phyloP scores from a whole-genome alignment of 1,139 yeast species.

The Debaryomyces sp. region DNA sequence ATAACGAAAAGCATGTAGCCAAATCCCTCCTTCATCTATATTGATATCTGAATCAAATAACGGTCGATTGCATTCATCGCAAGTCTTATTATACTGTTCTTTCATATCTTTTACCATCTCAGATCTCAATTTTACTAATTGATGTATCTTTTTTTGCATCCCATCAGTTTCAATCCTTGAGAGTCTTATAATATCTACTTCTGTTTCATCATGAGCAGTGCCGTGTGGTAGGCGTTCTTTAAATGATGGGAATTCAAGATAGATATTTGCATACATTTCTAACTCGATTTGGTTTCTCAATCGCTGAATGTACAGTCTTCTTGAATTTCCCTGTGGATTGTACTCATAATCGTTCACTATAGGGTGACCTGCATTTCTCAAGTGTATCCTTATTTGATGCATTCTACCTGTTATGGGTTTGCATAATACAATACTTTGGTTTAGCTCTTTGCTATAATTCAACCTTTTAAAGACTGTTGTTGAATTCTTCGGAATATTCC shows the following conservation, averaged over 20 bases:
- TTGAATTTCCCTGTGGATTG: slow-evolving; percentile 23
- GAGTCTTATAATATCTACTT: slow-evolving; percentile 20
- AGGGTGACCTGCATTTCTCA: slow-evolving; percentile 66
- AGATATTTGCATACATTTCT: slow-evolving; percentile 27
- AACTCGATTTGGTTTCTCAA: slow-evolving; percentile 30
- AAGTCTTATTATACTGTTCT: slow-evolving; percentile 22
- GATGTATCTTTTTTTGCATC: slow-evolving; percentile 1
- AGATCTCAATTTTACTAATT: slow-evolving; percentile 12
- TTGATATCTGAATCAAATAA: slow-evolving; percentile 41
- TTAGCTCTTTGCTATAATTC: slow-evolving; percentile 21
- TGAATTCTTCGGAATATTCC: slow-evolving; percentile 31
- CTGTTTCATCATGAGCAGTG: slow-evolving; percentile 3
- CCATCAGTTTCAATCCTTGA: slow-evolving; percentile 19
- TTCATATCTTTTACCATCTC: slow-evolving; percentile 20
- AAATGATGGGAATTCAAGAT: slow-evolving; percentile 19
- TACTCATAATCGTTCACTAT: slow-evolving; percentile 71
- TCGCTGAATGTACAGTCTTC: slow-evolving; percentile 18
- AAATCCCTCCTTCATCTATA: slow-evolving; percentile 42
- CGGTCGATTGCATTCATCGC: slow-evolving; percentile 49
- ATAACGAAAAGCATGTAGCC: slow-evolving; percentile 62
- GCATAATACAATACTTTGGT: slow-evolving; percentile 64
- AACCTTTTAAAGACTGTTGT: slow-evolving; percentile 36
- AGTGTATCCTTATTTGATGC: slow-evolving; percentile 78
- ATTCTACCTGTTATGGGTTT: slow-evolving; percentile 74
- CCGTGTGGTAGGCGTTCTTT: slow-evolving; percentile 5